Base-by-base conservation (phyloP, 768 basidiomycete species). In the Lentinula detonsa region DNA sequence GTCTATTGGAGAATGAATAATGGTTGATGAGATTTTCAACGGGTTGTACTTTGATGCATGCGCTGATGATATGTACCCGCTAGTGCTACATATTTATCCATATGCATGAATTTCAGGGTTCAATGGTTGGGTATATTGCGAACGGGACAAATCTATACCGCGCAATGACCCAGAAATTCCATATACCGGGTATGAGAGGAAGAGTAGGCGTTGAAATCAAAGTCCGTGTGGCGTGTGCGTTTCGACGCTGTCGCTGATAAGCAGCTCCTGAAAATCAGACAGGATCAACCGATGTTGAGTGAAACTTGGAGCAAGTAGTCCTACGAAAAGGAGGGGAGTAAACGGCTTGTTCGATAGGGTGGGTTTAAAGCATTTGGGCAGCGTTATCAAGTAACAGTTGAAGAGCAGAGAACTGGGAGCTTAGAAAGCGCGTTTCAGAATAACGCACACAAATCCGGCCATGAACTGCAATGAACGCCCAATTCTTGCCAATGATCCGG, bases 401-500 rank as follows among this genome's bases (percentile, higher is more conserved):
- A 13, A 13, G 13, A 43, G 42, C 13, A 39, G 13, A 39, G 4
- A 39, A 28, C 2, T 42, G 34, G n/a, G n/a, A 33, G 28, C n/a
- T 34, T 16, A 57, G 11, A 46, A 57, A 45, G 15, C 13, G 21
- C 28, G 56, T 57, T 45, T 57, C 56, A 57, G 35, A 28, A 37
- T 45, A 57, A 46, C 56, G 15, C 21, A 48, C 37, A 39, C 13
- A 13, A 39, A 39, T 13, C 37, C 9, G 37, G 13, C 9, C 9
- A 13, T 8, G 37, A 6, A 34, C 35, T 34, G 18, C 39, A 40
- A 40, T 35, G 35, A 34, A 46, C 56, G 40, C 13, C 13, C 18
- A 39, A 18, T 40, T 39, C 11, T 42, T 57, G 42, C 2, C 35
- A 57, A 42, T 57, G 56, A 57, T 57, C 56, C 56, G 56, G 56